Conservation (phyloP, 192 early-diverging fungal species). For the Coemansia aciculifera region DNA sequence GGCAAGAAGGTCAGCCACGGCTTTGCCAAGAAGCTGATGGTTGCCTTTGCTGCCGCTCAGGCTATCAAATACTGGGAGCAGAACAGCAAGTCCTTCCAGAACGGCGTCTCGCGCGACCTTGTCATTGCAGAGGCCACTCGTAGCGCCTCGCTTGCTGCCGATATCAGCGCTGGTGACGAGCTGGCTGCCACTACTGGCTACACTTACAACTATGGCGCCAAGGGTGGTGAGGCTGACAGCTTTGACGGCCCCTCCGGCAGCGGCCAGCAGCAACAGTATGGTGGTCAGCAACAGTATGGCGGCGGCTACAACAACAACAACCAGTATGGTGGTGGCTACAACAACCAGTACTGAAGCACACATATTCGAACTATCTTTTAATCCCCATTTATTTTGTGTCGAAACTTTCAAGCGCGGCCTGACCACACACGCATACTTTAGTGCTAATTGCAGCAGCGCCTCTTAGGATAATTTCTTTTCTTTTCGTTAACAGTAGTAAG, state of each 20-base stretch:
- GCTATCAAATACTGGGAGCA: slow-evolving; percentile 52
- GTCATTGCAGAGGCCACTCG: slow-evolving; percentile 36
- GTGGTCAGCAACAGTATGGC: slow-evolving; percentile 9
- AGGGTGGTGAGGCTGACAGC: slow-evolving; percentile 30
- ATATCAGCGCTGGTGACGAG: slow-evolving; percentile 20
- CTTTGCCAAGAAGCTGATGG: slow-evolving; percentile 48
- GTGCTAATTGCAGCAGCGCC: not conserved
- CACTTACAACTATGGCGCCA: slow-evolving; percentile 12
- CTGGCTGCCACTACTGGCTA: slow-evolving; percentile 2
- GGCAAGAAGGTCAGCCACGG: slow-evolving; percentile 50
- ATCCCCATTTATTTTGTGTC: not conserved
- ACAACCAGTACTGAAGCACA: slow-evolving; percentile 9
- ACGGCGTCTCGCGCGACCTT: slow-evolving; percentile 41
- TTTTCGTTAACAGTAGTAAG: not conserved
- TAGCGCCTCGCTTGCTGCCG: slow-evolving; percentile 17
- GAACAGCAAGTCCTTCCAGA: slow-evolving; percentile 46
- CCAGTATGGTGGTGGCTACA: slow-evolving; percentile 18
- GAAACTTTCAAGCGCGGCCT: not conserved
- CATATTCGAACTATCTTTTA: not conserved
- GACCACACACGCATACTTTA: not conserved
- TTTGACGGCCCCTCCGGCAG: slow-evolving; percentile 12
- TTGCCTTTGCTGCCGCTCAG: slow-evolving; percentile 51
- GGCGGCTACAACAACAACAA: slow-evolving; percentile 11
- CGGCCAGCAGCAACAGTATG: not conserved
- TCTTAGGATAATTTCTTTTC: not conserved